Evolutionary conservation across 352 stramenopile species (phyloP).

Genomic region (Peronospora destructor): DNA sequence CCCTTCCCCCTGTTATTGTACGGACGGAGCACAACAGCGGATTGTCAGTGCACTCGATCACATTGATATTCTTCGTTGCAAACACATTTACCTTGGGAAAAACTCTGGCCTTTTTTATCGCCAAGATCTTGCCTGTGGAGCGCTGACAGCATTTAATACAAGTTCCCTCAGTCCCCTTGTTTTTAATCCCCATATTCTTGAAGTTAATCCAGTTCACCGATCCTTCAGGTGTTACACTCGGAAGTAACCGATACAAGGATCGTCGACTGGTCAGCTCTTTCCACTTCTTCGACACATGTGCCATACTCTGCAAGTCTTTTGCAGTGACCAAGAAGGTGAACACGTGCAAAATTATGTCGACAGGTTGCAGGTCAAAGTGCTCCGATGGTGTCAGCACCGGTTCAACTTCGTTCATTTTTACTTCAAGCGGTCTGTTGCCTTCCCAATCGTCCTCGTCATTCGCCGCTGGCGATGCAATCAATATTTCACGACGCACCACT

Average conservation of each 20-base stretch:
- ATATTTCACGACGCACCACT: conserved; percentile 74
- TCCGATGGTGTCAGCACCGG: conserved; percentile 40
- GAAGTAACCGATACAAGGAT: conserved; percentile 63
- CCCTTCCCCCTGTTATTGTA: conserved; percentile 59
- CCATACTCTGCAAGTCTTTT: conserved; percentile 65
- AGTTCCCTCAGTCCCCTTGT: conserved; percentile 84
- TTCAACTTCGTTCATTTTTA: conserved; percentile 32
- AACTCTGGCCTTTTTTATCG: conserved; percentile 84
- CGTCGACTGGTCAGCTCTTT: conserved; percentile 63
- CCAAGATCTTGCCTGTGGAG: conserved; percentile 76
- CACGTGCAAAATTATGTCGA: conserved; percentile 84
- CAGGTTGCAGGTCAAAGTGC: conserved; percentile 80
- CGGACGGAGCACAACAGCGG: conserved; percentile 2
- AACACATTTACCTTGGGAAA: conserved; percentile 63
- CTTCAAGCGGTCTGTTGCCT: conserved; percentile 24
- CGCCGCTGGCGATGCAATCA: conserved; percentile 71
- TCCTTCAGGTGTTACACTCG: conserved; percentile 59
- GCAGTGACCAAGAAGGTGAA: conserved; percentile 79
- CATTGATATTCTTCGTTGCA: not conserved
- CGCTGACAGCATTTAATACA: conserved; percentile 85
- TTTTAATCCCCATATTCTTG: conserved; percentile 85
- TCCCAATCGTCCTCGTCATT: conserved; percentile 80
- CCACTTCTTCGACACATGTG: conserved; percentile 73
- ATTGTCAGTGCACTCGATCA: conserved; percentile 5
- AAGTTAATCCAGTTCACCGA: conserved; percentile 86